Conservation (phyloP, 2,329 filamentous ascomycete species). For the Samsoniella hepiali region DNA sequence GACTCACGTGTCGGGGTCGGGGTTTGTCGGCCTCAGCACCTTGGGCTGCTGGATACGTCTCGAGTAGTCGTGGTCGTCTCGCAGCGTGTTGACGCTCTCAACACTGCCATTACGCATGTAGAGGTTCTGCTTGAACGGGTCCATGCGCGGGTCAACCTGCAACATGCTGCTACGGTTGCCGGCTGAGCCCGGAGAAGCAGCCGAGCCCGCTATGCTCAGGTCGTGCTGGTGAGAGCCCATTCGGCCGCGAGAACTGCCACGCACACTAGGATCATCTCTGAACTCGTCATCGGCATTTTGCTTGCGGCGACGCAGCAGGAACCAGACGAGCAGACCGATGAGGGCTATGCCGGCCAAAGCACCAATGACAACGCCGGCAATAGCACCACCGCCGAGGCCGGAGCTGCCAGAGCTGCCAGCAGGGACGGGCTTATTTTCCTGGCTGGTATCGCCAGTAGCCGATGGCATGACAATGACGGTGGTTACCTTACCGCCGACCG, state of each 20-base stretch:
- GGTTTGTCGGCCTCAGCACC: slow-evolving; percentile 61
- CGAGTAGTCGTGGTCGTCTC: slow-evolving; percentile 65
- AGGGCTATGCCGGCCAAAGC: slow-evolving; percentile 41
- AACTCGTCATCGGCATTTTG: slow-evolving; percentile 41
- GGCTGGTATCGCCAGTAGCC: slow-evolving; percentile 25
- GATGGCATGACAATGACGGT: slow-evolving; percentile 55
- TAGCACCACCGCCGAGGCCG: slow-evolving; percentile 43
- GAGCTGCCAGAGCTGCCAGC: slow-evolving; percentile 21
- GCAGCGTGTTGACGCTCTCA: slow-evolving; percentile 61
- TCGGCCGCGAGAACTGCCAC: slow-evolving; percentile 51
- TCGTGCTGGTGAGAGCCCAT: slow-evolving; percentile 43
- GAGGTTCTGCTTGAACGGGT: slow-evolving; percentile 56
- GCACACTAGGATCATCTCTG: slow-evolving; percentile 44
- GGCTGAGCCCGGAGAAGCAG: slow-evolving; percentile 34
- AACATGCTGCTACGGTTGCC: slow-evolving; percentile 52
- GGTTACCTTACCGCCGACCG: slow-evolving; percentile 48
- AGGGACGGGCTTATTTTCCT: slow-evolving; percentile 19
- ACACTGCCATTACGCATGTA: slow-evolving; percentile 58
- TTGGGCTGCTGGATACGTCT: slow-evolving; percentile 54
- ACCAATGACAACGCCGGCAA: slow-evolving; percentile 53
- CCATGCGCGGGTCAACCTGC: slow-evolving; percentile 60
- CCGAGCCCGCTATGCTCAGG: slow-evolving; percentile 35
- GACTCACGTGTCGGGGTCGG: slow-evolving; percentile 43
- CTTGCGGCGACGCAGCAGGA: slow-evolving; percentile 44
- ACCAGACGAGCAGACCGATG: slow-evolving; percentile 34